Evolutionary conservation across 371 early-diverging fungal species (phyloP), one percentile per base, ranked within the genome.

Genomic region (Circinella minor): DNA sequence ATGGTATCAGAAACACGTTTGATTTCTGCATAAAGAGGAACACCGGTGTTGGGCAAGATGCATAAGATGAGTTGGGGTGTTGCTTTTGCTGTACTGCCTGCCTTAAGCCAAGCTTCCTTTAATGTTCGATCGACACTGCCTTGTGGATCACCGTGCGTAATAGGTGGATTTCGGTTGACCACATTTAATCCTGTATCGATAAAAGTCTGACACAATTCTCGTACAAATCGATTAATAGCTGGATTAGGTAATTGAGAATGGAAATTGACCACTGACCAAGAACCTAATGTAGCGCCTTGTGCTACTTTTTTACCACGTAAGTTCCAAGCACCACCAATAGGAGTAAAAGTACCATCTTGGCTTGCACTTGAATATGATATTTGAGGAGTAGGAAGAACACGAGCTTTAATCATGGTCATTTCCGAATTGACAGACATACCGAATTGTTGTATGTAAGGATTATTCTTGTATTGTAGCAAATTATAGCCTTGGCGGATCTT

Each of bases 1-100:
- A 93, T 88, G 2, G 96, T 96, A 78, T 99, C 99, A 36, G 94
- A 89, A 27, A 94, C 88, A 34, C 96, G 88, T 86, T 99, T 99
- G 72, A 99, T 93, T 71, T 95, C 95, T 62, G 94, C 94, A 81
- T 99, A 99, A 7, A 96, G 77, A 4, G 88, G 90, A 13, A 91
- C 87, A 68, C 93, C 93, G 60, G 94, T 95, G 83, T 92, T 93
- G 55, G 94, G 94, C 55, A 98, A 76, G 66, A 98, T 87, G 77
- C 95, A 94, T 13, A 95, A 68, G 37, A 96, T 76, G 15, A 96
- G 65, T 77, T 96, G 94, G 9, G 95, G 94, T 17, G 86, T 67
- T 7, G 81, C 79, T 57, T 91, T 91, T 61, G 92, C 92, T 18
- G 86, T 81, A 74, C 92, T 90, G 73, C 88, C 89, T 11, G 89